Conservation (phyloP, 129 eudicot species). For the Helianthus annuus region DNA sequence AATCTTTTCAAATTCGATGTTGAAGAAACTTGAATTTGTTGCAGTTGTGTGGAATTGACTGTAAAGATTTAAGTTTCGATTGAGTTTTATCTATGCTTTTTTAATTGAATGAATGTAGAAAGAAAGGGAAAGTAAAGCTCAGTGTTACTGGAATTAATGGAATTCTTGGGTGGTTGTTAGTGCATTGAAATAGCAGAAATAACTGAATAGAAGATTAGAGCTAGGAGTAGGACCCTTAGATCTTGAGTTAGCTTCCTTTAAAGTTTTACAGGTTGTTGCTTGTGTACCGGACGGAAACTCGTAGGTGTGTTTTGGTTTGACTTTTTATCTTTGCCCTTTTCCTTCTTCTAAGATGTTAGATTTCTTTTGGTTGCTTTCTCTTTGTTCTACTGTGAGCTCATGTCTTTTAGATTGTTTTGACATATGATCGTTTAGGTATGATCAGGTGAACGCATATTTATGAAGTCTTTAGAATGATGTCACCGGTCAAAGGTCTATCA, state of each 20-base stretch:
- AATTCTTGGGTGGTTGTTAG: neutral
- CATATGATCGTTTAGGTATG: neutral
- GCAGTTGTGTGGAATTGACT: too few species aligned
- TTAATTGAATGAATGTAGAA: slow-evolving; percentile 1
- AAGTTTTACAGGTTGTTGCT: neutral
- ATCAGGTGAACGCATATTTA: neutral
- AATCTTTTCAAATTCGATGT: slow-evolving; percentile 3
- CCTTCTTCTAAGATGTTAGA: neutral
- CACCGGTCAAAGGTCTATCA: neutral
- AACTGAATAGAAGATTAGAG: neutral
- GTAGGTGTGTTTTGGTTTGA: too few species aligned
- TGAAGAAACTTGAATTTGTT: too few species aligned
- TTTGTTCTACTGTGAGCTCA: neutral
- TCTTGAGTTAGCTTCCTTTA: slow-evolving; percentile 5
- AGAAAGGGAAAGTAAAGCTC: slow-evolving; percentile 11
- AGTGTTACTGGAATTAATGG: neutral
- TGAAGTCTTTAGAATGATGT: neutral
- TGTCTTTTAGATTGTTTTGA: neutral
- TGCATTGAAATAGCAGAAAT: neutral
- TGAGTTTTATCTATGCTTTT: neutral
- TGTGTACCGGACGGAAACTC: neutral
- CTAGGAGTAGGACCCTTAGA: slow-evolving; percentile 13
- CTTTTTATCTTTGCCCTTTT: too few species aligned
- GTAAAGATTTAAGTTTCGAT: too few species aligned
- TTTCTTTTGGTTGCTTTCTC: neutral